Conservation (phyloP, 2,329 filamentous ascomycete genomes). For the Cytospora mali region DNA sequence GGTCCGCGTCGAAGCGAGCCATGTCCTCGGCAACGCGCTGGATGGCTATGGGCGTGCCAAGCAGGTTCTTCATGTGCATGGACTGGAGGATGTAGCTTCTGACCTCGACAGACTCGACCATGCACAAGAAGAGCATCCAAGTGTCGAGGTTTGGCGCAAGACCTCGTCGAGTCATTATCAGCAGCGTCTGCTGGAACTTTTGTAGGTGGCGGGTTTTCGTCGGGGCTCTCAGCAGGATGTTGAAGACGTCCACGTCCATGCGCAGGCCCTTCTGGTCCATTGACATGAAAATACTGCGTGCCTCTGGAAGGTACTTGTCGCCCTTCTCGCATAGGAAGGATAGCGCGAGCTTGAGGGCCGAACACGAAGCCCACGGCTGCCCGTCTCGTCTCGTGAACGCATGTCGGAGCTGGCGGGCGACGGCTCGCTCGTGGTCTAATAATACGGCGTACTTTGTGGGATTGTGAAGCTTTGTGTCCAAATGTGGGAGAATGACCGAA, state of each 20-base stretch:
- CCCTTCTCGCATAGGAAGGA: slow-evolving; percentile 41
- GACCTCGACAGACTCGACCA: slow-evolving; percentile 62
- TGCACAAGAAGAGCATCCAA: slow-evolving; percentile 52
- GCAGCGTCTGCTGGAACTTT: slow-evolving; percentile 46
- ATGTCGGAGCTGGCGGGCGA: slow-evolving; percentile 42
- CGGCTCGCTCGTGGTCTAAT: slow-evolving; percentile 42
- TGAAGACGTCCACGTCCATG: slow-evolving; percentile 51
- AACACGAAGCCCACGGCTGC: slow-evolving; percentile 40
- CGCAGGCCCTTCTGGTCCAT: slow-evolving; percentile 43
- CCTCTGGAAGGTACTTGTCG: slow-evolving; percentile 33
- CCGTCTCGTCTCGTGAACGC: slow-evolving; percentile 44
- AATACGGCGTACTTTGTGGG: slow-evolving; percentile 12
- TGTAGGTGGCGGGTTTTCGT: slow-evolving; percentile 44
- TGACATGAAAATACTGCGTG: slow-evolving; percentile 41
- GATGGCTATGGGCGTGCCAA: slow-evolving; percentile 42
- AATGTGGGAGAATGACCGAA: slow-evolving; percentile 29
- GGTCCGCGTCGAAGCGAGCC: slow-evolving; percentile 47
- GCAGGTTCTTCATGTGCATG: slow-evolving; percentile 50
- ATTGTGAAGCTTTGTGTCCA: slow-evolving; percentile 15
- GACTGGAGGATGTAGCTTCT: slow-evolving; percentile 48
- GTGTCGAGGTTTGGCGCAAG: slow-evolving; percentile 48
- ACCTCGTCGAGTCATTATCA: slow-evolving; percentile 45
- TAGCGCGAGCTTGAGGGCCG: slow-evolving; percentile 49
- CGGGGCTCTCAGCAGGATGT: slow-evolving; percentile 48
- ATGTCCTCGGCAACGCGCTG: slow-evolving; percentile 46